Conservation (phyloP, 345 rosid species). For the Lepidium didymum region DNA sequence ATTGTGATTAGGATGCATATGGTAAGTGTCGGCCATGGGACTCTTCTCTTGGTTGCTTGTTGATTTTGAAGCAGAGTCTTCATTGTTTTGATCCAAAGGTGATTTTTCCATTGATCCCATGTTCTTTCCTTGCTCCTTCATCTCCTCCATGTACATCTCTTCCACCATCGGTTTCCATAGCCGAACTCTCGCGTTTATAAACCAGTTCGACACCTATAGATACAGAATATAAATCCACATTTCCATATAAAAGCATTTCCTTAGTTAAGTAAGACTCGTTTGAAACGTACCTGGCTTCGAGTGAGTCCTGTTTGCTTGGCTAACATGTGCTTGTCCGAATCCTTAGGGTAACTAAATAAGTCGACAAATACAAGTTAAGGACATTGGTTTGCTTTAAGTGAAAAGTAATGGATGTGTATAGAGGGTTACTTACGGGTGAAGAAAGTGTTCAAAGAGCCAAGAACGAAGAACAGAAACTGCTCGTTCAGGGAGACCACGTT, state of each 20-base stretch:
- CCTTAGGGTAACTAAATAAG: constrained; percentile 82
- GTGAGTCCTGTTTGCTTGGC: constrained; percentile 97
- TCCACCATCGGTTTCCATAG: constrained; percentile 99
- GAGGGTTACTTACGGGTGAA: constrained; percentile 71
- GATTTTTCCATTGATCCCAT: constrained; percentile 53
- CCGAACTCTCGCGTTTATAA: constrained; percentile 96
- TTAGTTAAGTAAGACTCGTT: not conserved
- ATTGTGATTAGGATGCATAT: constrained; percentile 49
- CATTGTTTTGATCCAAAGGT: constrained; percentile 51
- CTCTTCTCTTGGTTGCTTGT: constrained; percentile 42
- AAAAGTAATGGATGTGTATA: not conserved
- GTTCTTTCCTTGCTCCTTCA: constrained; percentile 65
- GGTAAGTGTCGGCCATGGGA: constrained; percentile 39
- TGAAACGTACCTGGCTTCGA: constrained; percentile 64
- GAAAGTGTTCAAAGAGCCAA: constrained; percentile 98
- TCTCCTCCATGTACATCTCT: constrained; percentile 90
- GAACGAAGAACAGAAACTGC: constrained; percentile 96
- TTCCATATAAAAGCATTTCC: not conserved
- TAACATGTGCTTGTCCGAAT: constrained; percentile 85
- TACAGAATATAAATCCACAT: not conserved
- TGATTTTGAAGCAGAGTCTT: constrained; percentile 58
- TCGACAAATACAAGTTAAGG: not conserved
- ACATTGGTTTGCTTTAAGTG: not conserved
- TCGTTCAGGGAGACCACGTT: constrained; percentile 89
- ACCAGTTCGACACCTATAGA: constrained; percentile 93